phyloP scores from a whole-genome alignment of 495 filamentous ascomycete species.

The Neurospora tetrasperma region DNA sequence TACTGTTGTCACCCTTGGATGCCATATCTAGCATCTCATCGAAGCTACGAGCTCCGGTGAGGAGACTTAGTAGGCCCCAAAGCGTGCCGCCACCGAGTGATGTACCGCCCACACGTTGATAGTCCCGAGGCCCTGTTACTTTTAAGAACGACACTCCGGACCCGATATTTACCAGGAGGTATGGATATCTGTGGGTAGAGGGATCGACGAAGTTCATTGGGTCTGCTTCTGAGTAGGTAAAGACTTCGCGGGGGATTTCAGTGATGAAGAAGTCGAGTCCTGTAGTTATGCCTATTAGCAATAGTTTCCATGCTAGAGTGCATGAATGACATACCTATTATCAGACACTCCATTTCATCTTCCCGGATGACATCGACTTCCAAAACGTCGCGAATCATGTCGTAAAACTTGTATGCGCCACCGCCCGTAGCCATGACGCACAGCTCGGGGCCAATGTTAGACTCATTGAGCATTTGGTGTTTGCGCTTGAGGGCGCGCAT shows the following conservation, averaged over 20 bases:
- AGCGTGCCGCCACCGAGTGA: conserved; percentile 92
- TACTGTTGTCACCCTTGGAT: conserved; percentile 82
- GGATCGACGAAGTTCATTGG: conserved; percentile 77
- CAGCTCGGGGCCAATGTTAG: conserved; percentile 41
- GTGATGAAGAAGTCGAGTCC: conserved; percentile 96
- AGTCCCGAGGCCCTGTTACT: conserved; percentile 77
- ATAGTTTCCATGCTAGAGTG: not conserved
- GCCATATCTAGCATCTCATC: conserved; percentile 94
- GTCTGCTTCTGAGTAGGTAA: conserved; percentile 81
- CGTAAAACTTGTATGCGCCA: conserved; percentile 91
- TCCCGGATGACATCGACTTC: conserved; percentile 82
- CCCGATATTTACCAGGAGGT: conserved; percentile 97
- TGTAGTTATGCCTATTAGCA: not conserved
- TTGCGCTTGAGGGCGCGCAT: conserved; percentile 73
- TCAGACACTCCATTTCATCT: conserved; percentile 98
- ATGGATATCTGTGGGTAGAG: conserved; percentile 73
- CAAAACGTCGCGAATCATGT: conserved; percentile 69
- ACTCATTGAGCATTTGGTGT: conserved; percentile 61
- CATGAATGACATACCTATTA: conserved; percentile 55
- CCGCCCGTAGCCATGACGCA: conserved; percentile 93
- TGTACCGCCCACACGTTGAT: conserved; percentile 84
- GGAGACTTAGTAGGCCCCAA: conserved; percentile 83
- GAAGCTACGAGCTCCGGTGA: conserved; percentile 83
- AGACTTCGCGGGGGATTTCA: conserved; percentile 92
- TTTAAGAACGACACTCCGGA: conserved; percentile 98